Percentiles rank a stretch among this genome's conserved stretches.
phyloP scores from a whole-genome alignment of 169 alveolate species.

The Eimeria praecox region DNA sequence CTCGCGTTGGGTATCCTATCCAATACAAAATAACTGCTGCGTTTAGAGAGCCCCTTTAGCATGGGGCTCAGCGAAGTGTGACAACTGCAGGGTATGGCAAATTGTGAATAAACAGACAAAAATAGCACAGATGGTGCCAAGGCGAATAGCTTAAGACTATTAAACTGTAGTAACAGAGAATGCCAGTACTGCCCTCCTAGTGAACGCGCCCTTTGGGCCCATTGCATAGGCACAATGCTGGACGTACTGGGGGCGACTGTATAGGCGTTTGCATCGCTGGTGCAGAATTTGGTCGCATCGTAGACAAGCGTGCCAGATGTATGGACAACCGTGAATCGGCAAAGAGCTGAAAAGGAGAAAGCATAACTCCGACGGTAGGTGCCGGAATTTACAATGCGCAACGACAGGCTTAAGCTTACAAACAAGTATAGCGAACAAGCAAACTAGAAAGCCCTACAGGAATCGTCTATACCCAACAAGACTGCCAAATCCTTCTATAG shows the following conservation, averaged over 20 bases:
- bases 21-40: neutral
- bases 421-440: neutral
- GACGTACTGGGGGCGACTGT: conserved; percentile 43
- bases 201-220: neutral
- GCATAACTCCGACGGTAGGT: neutral
- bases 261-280: conserved; percentile 68
- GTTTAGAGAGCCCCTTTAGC: neutral
- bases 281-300: conserved; percentile 59
- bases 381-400: neutral
- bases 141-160: neutral
- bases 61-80: neutral
- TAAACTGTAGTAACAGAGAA: neutral
- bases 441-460: neutral
- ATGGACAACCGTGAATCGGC: conserved; percentile 58
- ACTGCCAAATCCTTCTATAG: too few relatives aligned
- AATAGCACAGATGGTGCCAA: neutral
- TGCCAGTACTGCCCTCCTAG: neutral
- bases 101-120: neutral
- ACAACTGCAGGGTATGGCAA: neutral
- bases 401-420: neutral
- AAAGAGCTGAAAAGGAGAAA: conserved; percentile 7
- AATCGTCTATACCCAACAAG: neutral
- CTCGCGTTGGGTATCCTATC: neutral
- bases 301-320: conserved; percentile 46
- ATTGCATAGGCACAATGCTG: neutral